Evolutionary conservation across 1,284 basidiomycete genomes (phyloP), one percentile per base, ranked within the genome.

Genomic region (Fomes fomentarius): DNA sequence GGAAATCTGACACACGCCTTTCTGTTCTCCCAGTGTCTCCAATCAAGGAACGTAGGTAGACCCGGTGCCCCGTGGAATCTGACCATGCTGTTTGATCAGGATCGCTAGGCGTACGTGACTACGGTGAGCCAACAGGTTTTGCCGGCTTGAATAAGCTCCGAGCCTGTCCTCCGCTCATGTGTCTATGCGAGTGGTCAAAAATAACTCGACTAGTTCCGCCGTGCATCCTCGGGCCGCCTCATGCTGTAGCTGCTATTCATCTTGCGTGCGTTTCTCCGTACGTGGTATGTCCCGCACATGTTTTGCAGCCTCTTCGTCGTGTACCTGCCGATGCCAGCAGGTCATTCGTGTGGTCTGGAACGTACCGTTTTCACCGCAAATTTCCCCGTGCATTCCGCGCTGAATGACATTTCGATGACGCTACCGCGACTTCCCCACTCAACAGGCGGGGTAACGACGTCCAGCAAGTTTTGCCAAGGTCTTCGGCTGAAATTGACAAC

Each of bases 321-420:
- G 30, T n/a, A 19, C 15, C 30, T 9, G 12, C 21, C 19, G 10
- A n/a, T 17, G 30, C 43, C 19, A 14, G 19, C 8, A 31, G 30
- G 30, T 45, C 43, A 45, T 15, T 45, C 31, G 43, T n/a, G 25
- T 33, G 30, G 21, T 31, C 43, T 45, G 17, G 31, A 22, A 31
- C 43, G 17, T 22, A n/a, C 30, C 9, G 11, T 31, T 45, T 45
- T 45, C 30, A 45, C 43, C 30, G 30, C 24, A 14, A n/a, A 33
- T 24, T 54, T 33, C 47, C 28, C 53, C 53, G 53, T 37, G 43
- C 47, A 54, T 54, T 41, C n/a, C 25, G 53, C 53, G 53, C 30
- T 54, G 53, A 50, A 30, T 45, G 47, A 38, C 14, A 19, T 22
- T 19, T 38, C 22, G 17, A 15, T 11, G 35, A 19, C 31, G 38